Evolutionary conservation across 2,329 filamentous ascomycete genomes (phyloP).

Genomic region (Exophiala alcalophila): DNA sequence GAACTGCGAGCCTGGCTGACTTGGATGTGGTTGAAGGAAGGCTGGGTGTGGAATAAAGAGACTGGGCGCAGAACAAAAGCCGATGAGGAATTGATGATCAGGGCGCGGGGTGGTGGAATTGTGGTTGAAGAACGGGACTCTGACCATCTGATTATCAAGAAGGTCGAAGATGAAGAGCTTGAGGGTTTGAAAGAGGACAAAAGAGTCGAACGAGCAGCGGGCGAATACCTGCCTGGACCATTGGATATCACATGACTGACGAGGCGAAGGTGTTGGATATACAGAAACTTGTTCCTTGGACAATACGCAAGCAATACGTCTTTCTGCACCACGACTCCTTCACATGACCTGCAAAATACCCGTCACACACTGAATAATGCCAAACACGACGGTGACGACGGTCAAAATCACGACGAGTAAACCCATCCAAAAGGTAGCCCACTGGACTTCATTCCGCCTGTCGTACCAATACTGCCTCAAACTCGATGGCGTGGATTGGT

Average conservation of each 20-base stretch:
- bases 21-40: conserved; percentile 90
- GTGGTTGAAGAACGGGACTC: conserved; percentile 42
- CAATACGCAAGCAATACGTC: too few species aligned
- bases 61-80: conserved; percentile 56
- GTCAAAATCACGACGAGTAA: conserved; percentile 32
- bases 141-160: conserved; percentile 21
- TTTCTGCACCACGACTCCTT: too few species aligned
- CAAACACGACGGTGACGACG: conserved; percentile 34
- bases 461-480: conserved; percentile 36
- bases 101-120: conserved; percentile 41
- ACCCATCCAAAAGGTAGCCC: conserved; percentile 39
- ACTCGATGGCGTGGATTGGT: conserved; percentile 29
- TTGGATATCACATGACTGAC: too few species aligned
- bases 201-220: conserved; percentile 24
- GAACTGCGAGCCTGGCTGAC: conserved; percentile 81
- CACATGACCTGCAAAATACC: conserved; percentile 34
- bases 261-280: too few species aligned
- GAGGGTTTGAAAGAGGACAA: conserved; percentile 9
- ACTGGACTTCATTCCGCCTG: conserved; percentile 34
- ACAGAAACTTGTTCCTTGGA: too few species aligned
- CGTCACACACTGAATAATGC: conserved; percentile 34
- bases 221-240: conserved; percentile 23
- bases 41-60: conserved; percentile 73
- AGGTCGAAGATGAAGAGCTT: conserved; percentile 9
- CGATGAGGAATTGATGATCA: conserved; percentile 39